phyloP scores from a whole-genome alignment of 352 stramenopile species.

The Phytopythium litorale region DNA sequence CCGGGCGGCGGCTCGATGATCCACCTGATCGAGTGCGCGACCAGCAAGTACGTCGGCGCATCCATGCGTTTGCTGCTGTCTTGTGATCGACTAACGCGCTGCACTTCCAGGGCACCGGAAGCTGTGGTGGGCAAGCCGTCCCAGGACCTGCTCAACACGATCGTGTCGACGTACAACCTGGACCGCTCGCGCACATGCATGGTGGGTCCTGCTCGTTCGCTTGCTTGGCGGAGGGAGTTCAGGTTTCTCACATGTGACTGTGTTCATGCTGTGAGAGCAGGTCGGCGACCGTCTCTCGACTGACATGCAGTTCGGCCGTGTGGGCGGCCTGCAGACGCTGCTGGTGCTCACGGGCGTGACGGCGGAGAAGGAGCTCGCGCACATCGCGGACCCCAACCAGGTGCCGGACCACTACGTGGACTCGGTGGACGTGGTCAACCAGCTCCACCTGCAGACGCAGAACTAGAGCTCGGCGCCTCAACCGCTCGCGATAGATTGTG shows the following conservation, averaged over 20 bases:
- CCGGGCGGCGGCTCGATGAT: conserved; percentile 68
- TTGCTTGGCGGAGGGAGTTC: not conserved
- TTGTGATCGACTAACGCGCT: conserved; percentile 4
- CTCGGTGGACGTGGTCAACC: conserved; percentile 72
- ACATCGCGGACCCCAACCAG: conserved; percentile 46
- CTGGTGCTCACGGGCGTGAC: conserved; percentile 77
- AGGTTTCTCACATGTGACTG: conserved; percentile 1
- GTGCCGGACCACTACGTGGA: conserved; percentile 65
- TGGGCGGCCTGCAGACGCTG: conserved; percentile 65
- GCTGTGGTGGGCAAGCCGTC: conserved; percentile 80
- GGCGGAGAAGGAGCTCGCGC: conserved; percentile 43
- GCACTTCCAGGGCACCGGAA: conserved; percentile 45
- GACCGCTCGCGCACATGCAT: conserved; percentile 77
- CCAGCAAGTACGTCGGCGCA: conserved; percentile 47
- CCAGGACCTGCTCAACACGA: conserved; percentile 77
- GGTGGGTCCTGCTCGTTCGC: conserved; percentile 24
- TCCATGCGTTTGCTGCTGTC: not conserved
- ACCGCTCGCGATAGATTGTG: not conserved
- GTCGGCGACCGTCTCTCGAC: conserved; percentile 81
- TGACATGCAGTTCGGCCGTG: conserved; percentile 81
- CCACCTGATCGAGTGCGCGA: conserved; percentile 58
- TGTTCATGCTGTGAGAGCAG: conserved; percentile 13
- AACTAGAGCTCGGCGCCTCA: conserved; percentile 10
- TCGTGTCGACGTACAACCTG: conserved; percentile 68
- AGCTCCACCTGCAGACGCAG: conserved; percentile 44